Evolutionary conservation across 2,329 filamentous ascomycete species (phyloP), one percentile per base, ranked within the genome.

Genomic region (Sphaceloma murrayae): DNA sequence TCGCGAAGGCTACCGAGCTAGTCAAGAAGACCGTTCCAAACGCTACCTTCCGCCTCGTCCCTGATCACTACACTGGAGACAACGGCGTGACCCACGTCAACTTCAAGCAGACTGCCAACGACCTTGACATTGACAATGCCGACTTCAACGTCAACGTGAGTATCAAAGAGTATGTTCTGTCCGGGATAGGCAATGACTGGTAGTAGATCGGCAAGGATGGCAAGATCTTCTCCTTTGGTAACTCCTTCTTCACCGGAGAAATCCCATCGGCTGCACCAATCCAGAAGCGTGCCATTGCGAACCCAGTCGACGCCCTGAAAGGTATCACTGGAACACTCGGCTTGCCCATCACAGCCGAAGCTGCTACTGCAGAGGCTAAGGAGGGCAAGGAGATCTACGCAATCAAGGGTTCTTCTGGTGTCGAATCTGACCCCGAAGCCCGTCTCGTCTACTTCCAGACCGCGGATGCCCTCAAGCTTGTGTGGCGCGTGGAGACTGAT

Each of bases 101-200:
- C 56, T 75, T 78, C 54, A 74, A 72, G 58, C 75, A 78, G 59
- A 77, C 73, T 0, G 61, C 65, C 5, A 70, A 77, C 44, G 74
- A 69, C 1, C 55, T 78, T 17, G 75, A 78, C 48, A 69, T 79
- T 48, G 75, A 77, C 52, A 78, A 78, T 52, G 72, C 70, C 1
- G 72, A 75, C 53, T 75, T 77, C 53, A 76, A 77, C 42, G 71
- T 78, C 36, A 78, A 78, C 49, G 72, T 77, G 52, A 61, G 72
- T 62, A n/a, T 16, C 16, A 26, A 32, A 18, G 5, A 17, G 21
- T 5, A 21, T 30, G 38, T 14, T 2, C 27, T 43, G 26, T 5
- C 17, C 14, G 42, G 4, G 14, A 9, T 18, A 17, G 14, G 34
- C 16, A 5, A 21, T 10, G 4, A 30, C 27, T n/a, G n/a, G n/a